These are phyloP conservation scores for Exophiala mesophila DNA, from an alignment of 2,329 filamentous ascomycete species.

Conservation along the genomic window DNA sequence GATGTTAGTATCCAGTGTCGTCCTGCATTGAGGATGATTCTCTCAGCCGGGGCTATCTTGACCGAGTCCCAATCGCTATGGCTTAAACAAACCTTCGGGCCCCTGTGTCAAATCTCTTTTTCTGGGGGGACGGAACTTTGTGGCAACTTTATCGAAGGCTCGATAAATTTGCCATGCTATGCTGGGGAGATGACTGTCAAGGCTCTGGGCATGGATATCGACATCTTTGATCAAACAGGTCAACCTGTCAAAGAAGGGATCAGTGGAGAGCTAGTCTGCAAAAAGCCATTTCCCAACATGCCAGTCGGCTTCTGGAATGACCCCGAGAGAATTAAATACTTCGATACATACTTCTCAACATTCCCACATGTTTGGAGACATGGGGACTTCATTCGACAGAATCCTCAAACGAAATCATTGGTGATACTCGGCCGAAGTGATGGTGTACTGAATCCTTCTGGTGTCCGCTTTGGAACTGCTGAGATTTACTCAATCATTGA, in stretches of 20 bases:
- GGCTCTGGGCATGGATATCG: neutral
- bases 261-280: neutral
- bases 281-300: neutral
- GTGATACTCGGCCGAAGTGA: constrained; percentile 47
- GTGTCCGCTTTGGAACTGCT: constrained; percentile 72
- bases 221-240: neutral
- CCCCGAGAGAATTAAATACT: neutral
- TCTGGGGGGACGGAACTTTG: too few relatives aligned
- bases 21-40: too few relatives aligned
- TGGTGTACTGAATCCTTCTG: constrained; percentile 73
- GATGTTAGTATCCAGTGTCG: too few relatives aligned
- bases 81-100: too few relatives aligned
- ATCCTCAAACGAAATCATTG: neutral
- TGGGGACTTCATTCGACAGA: too few relatives aligned
- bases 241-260: neutral
- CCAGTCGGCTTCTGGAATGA: neutral
- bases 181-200: neutral
- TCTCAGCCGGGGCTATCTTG: too few relatives aligned
- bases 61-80: too few relatives aligned
- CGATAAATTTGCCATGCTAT: neutral
- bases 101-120: too few relatives aligned
- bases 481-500: constrained; percentile 73
- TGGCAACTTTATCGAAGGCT: too few relatives aligned
- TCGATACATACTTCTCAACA: neutral
- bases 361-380: neutral